These are phyloP conservation scores for Heterobasidion irregulare DNA, from an alignment of 1,284 basidiomycete genomes.

Conservation along the genomic window DNA sequence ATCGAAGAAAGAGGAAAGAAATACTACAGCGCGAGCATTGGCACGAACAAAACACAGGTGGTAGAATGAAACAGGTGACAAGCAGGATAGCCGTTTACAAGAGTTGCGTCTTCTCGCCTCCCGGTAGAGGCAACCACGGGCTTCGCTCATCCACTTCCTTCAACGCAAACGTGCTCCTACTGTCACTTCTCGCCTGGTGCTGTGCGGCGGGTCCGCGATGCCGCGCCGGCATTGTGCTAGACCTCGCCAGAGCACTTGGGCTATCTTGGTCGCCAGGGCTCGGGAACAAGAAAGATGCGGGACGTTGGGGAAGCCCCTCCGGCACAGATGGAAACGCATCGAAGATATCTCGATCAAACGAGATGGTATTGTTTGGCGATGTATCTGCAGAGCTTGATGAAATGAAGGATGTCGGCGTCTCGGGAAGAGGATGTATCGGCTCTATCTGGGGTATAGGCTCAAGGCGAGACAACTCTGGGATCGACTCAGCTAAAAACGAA, in stretches of 20 bases:
- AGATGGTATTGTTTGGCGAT: constrained; percentile 14
- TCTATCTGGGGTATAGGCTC: constrained; percentile 3
- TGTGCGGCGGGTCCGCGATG: not conserved
- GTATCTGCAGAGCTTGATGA: constrained; percentile 17
- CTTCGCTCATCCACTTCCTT: not conserved
- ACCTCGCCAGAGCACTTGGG: not conserved
- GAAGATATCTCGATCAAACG: constrained; percentile 21
- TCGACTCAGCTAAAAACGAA: not conserved
- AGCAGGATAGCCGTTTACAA: not conserved
- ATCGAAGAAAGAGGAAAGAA: no score
- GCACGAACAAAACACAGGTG: no score
- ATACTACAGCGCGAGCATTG: no score
- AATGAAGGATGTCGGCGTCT: constrained; percentile 8
- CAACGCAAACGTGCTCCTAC: not conserved
- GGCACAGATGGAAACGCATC: constrained; percentile 27
- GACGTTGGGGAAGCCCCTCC: constrained; percentile 12
- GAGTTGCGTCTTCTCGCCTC: not conserved
- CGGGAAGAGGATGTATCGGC: constrained; percentile 2
- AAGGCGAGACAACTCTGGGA: constrained; percentile 3
- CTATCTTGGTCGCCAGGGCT: not conserved
- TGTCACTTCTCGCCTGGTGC: not conserved
- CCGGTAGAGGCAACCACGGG: not conserved
- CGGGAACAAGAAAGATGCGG: not conserved
- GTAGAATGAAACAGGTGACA: no score
- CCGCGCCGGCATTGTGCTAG: not conserved